phyloP scores from a whole-genome alignment of 108 stramenopile species.

The Phaeodactylum tricornutum region DNA sequence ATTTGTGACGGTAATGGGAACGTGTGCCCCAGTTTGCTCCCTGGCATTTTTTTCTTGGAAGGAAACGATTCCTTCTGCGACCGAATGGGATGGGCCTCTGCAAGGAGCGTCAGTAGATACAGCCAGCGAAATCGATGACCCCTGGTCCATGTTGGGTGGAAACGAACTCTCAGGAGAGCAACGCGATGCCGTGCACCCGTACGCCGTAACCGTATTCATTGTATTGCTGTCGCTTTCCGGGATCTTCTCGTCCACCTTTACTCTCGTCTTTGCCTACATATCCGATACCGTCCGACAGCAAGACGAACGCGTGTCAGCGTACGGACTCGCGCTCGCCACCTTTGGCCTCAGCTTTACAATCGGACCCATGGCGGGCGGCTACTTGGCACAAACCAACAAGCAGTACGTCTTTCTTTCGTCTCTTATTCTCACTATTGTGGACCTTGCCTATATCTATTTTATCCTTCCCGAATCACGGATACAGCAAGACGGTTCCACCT shows the following conservation, averaged over 20 bases:
- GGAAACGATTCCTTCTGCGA: no score
- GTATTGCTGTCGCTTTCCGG: conserved; percentile 71
- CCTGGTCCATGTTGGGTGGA: not conserved
- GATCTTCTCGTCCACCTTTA: conserved; percentile 92
- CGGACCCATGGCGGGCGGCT: conserved; percentile 93
- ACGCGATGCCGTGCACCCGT: conserved; percentile 12
- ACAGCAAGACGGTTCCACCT: not conserved
- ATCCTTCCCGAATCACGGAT: conserved; percentile 57
- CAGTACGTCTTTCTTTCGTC: conserved; percentile 58
- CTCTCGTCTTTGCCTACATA: conserved; percentile 96
- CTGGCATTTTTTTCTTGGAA: conserved; percentile 73
- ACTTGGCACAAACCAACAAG: conserved; percentile 49
- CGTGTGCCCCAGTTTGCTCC: conserved; percentile 81
- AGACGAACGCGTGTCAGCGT: conserved; percentile 84
- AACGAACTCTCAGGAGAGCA: not conserved
- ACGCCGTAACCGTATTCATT: conserved; percentile 55
- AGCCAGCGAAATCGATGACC: not conserved
- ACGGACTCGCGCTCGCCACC: conserved; percentile 92
- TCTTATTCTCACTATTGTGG: conserved; percentile 52
- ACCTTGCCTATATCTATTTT: conserved; percentile 64
- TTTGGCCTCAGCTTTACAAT: conserved; percentile 90
- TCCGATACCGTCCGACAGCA: conserved; percentile 77
- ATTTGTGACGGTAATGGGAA: conserved; percentile 84
- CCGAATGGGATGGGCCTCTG: no score
- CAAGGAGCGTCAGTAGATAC: not conserved